A percentile compares a stretch with the other conserved stretches of the same genome.
These are phyloP conservation scores for Arthrobotrys pseudoclavata DNA, from an alignment of 2,329 filamentous ascomycete species.

Conservation along the genomic window DNA sequence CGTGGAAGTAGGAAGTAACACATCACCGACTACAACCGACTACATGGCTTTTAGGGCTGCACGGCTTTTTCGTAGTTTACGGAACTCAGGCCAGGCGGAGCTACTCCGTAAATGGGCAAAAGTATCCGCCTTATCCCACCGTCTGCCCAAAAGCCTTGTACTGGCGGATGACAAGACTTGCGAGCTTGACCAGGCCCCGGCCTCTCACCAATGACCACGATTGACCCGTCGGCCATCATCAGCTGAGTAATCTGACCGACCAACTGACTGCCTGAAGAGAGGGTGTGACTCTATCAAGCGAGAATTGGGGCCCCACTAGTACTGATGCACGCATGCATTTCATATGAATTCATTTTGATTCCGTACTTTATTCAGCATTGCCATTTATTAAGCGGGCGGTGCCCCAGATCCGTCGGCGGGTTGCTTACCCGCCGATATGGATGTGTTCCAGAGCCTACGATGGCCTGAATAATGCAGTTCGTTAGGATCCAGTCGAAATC, in stretches of 20 bases:
- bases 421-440: neutral
- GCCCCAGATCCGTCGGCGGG: neutral
- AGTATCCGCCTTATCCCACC: conserved; percentile 19
- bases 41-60: conserved; percentile 32
- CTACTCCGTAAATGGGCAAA: conserved; percentile 5
- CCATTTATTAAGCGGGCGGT: neutral
- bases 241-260: conserved; percentile 43
- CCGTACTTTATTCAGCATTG: neutral
- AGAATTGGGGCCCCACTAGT: conserved; percentile 8
- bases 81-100: conserved; percentile 32
- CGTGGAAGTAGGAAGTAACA: conserved; percentile 22
- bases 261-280: conserved; percentile 23
- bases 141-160: conserved; percentile 11
- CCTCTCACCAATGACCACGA: conserved; percentile 27
- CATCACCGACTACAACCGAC: conserved; percentile 23
- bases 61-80: conserved; percentile 30
- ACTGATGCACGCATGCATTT: conserved; percentile 5
- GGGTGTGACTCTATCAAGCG: conserved; percentile 24
- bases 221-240: conserved; percentile 24
- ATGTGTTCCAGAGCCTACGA: conserved; percentile 3
- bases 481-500: neutral
- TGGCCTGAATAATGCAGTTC: neutral
- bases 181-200: conserved; percentile 5
- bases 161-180: conserved; percentile 15
- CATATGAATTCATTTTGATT: conserved; percentile 26